Conservation (phyloP, 352 stramenopile species). For the Globisporangium apiculatum region DNA sequence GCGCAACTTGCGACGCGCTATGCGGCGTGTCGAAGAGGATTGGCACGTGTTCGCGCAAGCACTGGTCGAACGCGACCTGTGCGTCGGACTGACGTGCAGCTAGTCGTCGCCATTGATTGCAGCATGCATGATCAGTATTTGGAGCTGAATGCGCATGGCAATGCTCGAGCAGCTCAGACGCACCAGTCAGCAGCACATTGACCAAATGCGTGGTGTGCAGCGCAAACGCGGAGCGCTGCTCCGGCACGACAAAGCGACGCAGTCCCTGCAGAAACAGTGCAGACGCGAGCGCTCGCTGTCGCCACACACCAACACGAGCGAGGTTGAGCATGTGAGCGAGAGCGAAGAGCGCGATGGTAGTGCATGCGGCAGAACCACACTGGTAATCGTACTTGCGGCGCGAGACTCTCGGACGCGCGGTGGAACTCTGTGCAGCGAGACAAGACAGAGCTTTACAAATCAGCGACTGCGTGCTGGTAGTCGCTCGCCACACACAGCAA, state of each 20-base stretch:
- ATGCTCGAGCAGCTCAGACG: neutral
- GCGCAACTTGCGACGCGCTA: constrained; percentile 20
- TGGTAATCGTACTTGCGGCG: neutral
- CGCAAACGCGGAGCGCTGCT: constrained; percentile 18
- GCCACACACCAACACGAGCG: no score
- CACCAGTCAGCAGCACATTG: constrained; percentile 31
- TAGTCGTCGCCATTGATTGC: no score
- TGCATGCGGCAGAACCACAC: no score
- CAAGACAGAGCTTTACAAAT: neutral
- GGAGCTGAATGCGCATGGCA: no score
- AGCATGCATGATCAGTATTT: no score
- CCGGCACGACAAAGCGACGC: constrained; percentile 18
- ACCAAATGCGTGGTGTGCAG: constrained; percentile 26
- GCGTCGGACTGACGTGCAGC: neutral
- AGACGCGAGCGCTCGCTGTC: constrained; percentile 39
- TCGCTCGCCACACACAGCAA: neutral
- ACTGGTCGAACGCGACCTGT: constrained; percentile 32
- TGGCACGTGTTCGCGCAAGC: constrained; percentile 27
- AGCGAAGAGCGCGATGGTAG: no score
- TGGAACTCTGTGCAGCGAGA: neutral
- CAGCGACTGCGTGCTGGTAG: neutral
- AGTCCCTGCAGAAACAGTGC: constrained; percentile 33
- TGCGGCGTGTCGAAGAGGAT: constrained; percentile 34
- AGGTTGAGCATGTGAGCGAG: no score
- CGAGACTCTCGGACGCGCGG: neutral